Evolutionary conservation across 2,329 filamentous ascomycete genomes (phyloP).

Genomic region (Microascus cirrosus): DNA sequence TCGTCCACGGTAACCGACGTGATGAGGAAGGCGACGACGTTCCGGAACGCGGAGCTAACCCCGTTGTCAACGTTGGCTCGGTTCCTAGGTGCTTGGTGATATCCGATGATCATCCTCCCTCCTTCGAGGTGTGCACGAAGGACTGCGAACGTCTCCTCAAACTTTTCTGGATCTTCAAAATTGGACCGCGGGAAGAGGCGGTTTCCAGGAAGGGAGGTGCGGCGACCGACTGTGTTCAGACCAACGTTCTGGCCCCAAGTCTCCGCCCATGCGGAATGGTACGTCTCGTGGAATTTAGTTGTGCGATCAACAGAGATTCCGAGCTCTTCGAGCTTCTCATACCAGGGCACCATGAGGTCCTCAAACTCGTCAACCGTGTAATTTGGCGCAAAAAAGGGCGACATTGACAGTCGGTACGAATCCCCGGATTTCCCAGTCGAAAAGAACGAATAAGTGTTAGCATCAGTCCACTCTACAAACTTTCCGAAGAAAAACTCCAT

Average conservation of each 20-base stretch:
- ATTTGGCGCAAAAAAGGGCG: constrained; percentile 7
- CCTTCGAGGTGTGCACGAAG: not conserved
- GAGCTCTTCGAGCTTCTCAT: constrained; percentile 12
- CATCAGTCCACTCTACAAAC: constrained; percentile 34
- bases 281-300: constrained; percentile 4
- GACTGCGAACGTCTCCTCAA: constrained; percentile 7
- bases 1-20: not conserved
- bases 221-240: constrained; percentile 5
- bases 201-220: constrained; percentile 5
- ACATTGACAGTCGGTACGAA: not conserved
- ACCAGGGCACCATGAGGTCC: constrained; percentile 28
- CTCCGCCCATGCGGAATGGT: constrained; percentile 5
- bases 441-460: constrained; percentile 21
- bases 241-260: constrained; percentile 7
- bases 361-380: constrained; percentile 18
- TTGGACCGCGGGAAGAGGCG: constrained; percentile 9
- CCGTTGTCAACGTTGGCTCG: constrained; percentile 3
- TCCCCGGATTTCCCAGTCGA: not conserved
- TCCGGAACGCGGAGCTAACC: constrained; percentile 2
- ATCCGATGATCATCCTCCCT: constrained; percentile 1
- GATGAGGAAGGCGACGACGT: constrained; percentile 2
- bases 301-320: constrained; percentile 8
- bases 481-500: constrained; percentile 27
- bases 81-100: constrained; percentile 8
- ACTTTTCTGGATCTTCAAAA: constrained; percentile 6